Percentiles rank a stretch among this genome's conserved stretches.
Conservation (phyloP, 2,329 filamentous ascomycete genomes). For the Colletotrichum melonis region DNA sequence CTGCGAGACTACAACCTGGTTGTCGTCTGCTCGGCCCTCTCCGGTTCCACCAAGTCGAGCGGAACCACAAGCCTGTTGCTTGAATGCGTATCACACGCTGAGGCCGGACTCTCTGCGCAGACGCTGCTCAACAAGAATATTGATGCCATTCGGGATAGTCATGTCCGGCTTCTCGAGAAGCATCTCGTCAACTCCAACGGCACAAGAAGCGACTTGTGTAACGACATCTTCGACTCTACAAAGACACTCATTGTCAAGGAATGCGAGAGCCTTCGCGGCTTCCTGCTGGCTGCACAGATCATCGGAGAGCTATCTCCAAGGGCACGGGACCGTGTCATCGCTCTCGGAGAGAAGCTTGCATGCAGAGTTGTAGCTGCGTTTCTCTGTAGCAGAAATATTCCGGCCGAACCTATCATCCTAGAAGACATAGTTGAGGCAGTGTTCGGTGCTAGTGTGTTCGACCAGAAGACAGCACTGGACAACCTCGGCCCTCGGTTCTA, state of each 20-base stretch:
- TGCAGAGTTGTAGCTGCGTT: constrained; percentile 92
- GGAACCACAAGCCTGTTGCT: constrained; percentile 92
- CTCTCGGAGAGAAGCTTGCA: constrained; percentile 94
- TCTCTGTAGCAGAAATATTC: constrained; percentile 74
- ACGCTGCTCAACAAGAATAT: constrained; percentile 26
- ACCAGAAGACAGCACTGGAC: constrained; percentile 72
- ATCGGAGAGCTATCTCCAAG: constrained; percentile 80
- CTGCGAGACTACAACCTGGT: constrained; percentile 75
- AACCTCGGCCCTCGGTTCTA: constrained; percentile 78
- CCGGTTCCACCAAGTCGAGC: constrained; percentile 91
- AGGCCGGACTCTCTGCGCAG: constrained; percentile 53
- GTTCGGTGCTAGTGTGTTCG: constrained; percentile 87
- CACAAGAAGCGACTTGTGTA: constrained; percentile 82
- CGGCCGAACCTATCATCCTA: constrained; percentile 42
- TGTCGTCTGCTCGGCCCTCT: constrained; percentile 94
- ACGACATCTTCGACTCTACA: constrained; percentile 82
- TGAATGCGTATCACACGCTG: constrained; percentile 25
- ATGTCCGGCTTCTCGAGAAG: constrained; percentile 29
- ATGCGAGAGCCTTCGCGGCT: constrained; percentile 83
- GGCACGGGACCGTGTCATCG: constrained; percentile 88
- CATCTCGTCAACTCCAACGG: constrained; percentile 75
- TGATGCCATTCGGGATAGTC: constrained; percentile 12
- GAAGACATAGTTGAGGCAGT: constrained; percentile 79
- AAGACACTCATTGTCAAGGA: constrained; percentile 74
- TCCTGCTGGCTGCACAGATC: constrained; percentile 72